Evolutionary conservation across 2,329 filamentous ascomycete genomes (phyloP), one percentile per base, ranked within the genome.

Genomic region (Arthrobotrys conoides): DNA sequence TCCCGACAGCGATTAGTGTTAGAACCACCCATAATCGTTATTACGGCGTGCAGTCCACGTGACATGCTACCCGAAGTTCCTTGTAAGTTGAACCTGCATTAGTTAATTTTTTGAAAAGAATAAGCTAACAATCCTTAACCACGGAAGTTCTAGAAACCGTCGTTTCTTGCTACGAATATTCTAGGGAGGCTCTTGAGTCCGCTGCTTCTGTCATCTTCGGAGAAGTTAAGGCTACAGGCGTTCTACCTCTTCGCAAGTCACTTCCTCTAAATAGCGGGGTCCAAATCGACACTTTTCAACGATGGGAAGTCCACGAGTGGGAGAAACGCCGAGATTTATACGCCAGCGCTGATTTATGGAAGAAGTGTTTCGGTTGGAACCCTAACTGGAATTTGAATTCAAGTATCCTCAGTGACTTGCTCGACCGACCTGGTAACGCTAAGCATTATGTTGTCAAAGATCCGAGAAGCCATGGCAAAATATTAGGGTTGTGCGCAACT

Each of bases 191-290:
- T 48, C 84, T 91, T 18, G 85, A 87, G 82, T 83, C 84, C 2
- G 86, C 88, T 5, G 89, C 88, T 12, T 84, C 86, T 10, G 80
- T 89, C 33, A 84, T 91, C 8, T 89, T 89, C 80, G 85, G 85
- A 12, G 85, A 87, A 69, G 80, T 81, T 6, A 79, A 79, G 36
- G 67, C 81, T 5, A 65, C 80, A 36, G 82, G 82, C 33, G 78
- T 80, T n/a, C 72, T 82, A 66, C 82, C 82, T 22, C 57, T 61
- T 27, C 57, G 57, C 33, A 61, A 36, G 20, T 44, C 41, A 6
- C 57, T 79, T 81, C 51, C 73, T 66, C 44, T 63, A 76, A 64
- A 81, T 41, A 81, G 76, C 49, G 71, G 72, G 41, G 9, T 61
- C 5, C 66, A 24, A 51, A 24, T n/a, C 53, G 49, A 71, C 41